Evolutionary conservation across 2,329 filamentous ascomycete genomes (phyloP), one percentile per base, ranked within the genome.

Genomic region (Aspergillus sp.): DNA sequence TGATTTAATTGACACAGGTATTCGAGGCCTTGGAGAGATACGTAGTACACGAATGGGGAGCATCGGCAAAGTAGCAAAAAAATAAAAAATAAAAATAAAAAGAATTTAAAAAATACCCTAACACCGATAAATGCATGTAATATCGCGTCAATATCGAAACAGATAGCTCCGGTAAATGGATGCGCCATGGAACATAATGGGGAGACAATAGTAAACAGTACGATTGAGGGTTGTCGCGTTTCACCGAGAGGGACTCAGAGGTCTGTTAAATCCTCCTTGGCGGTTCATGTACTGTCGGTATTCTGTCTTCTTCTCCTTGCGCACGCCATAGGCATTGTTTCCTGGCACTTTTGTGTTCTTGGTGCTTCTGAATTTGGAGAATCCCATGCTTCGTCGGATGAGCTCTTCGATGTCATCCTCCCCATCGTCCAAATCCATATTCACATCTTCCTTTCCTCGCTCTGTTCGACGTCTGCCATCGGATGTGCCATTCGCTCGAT

Each of bases 251-350:
- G 78, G 78, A 67, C 78, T 80, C 63, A 81, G 71, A 26, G 79
- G 78, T 60, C 78, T 68, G 64, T 81, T 81, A 69, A 81, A 81
- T 54, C 79, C 79, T 56, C 78, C 78, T 30, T 72, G 62, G 62
- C 79, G 78, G 62, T 80, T 81, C 86, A 99, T 99, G 76, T 99
- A 99, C 83, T 99, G 95, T 66, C 95, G 84, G 71, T 97, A 98
- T 80, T 96, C 85, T 13, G 88, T 90, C 85, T 91, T 93, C 85
- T 96, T 97, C 78, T 95, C 91, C 81, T 95, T 97, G 64, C 88
- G 81, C 52, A 97, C 86, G 0, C 81, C 91, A 55, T 90, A 93
- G 42, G 88, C 85, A 70, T 92, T 86, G 71, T 99, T 99, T 2
- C 95, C 95, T 0, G 85, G 83, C 1, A 99, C 87, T 71, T 97